A percentile compares a stretch with the other conserved stretches of the same genome.
phyloP scores from a whole-genome alignment of 805 yeast species.

The Torulaspora gathmanii region DNA sequence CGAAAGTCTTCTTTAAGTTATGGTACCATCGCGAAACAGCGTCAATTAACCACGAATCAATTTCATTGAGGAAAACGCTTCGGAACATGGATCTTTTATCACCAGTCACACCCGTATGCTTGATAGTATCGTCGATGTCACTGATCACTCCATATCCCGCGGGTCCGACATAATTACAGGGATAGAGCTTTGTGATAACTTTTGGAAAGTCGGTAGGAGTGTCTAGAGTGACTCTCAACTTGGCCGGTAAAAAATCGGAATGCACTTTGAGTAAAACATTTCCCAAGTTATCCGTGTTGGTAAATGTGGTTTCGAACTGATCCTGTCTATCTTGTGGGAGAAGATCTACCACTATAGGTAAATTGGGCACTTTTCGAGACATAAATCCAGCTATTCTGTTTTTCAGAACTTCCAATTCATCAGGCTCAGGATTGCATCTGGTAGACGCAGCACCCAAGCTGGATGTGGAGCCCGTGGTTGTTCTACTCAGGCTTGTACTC shows the following conservation, averaged over 20 bases:
- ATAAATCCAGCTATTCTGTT: slow-evolving; percentile 68
- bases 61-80: slow-evolving; percentile 67
- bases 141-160: slow-evolving; percentile 70
- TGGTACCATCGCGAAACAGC: slow-evolving; percentile 72
- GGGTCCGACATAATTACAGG: slow-evolving; percentile 19
- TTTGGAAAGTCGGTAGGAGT: slow-evolving; percentile 17
- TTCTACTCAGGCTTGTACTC: slow-evolving; percentile 8
- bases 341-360: slow-evolving; percentile 50
- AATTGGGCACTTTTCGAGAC: slow-evolving; percentile 57
- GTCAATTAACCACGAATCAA: slow-evolving; percentile 63
- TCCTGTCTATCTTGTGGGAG: slow-evolving; percentile 44
- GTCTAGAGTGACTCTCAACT: slow-evolving; percentile 23
- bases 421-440: slow-evolving; percentile 2
- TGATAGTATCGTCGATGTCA: slow-evolving; percentile 93
- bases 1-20: slow-evolving; percentile 39
- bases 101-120: slow-evolving; percentile 83
- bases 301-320: slow-evolving; percentile 33
- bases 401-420: slow-evolving; percentile 47
- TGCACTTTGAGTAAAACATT: slow-evolving; percentile 51
- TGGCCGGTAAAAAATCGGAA: slow-evolving; percentile 54
- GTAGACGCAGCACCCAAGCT: slow-evolving; percentile 5
- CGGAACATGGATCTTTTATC: slow-evolving; percentile 79
- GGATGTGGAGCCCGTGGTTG: background rate
- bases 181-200: slow-evolving; percentile 15
- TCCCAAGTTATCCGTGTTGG: slow-evolving; percentile 62